Percentiles rank a stretch among this genome's conserved stretches.
These are phyloP conservation scores for Papilionanthe hybrid DNA, from an alignment of 116 monocot species.

Conservation along the genomic window DNA sequence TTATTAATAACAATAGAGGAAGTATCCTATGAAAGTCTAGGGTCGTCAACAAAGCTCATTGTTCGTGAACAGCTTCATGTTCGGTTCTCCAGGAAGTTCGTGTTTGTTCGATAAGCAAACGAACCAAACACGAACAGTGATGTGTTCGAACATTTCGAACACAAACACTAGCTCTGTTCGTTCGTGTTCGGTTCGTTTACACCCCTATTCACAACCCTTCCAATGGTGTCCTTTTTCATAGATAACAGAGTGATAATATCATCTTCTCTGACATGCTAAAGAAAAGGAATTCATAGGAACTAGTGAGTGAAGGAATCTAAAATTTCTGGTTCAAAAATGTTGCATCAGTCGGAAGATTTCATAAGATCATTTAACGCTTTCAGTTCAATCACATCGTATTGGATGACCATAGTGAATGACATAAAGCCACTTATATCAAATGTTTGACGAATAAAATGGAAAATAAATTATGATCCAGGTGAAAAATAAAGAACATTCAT, in stretches of 20 bases:
- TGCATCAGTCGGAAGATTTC: not conserved
- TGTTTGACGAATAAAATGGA: not conserved
- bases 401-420: not conserved
- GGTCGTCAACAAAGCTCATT: too few species aligned
- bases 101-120: too few species aligned
- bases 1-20: too few species aligned
- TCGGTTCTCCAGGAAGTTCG: too few species aligned
- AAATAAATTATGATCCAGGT: not conserved
- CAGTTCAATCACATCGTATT: not conserved
- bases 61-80: too few species aligned
- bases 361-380: not conserved
- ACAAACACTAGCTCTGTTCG: too few species aligned
- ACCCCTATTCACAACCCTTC: too few species aligned
- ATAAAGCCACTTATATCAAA: not conserved
- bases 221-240: not conserved
- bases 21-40: too few species aligned
- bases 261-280: not conserved
- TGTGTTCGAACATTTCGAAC: too few species aligned
- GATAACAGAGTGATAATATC: not conserved
- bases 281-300: not conserved
- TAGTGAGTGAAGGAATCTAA: not conserved
- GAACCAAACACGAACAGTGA: too few species aligned
- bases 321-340: not conserved
- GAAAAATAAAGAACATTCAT: not conserved
- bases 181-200: too few species aligned